Base-by-base conservation (phyloP, 805 yeast species). In the Alloascoidea africana region DNA sequence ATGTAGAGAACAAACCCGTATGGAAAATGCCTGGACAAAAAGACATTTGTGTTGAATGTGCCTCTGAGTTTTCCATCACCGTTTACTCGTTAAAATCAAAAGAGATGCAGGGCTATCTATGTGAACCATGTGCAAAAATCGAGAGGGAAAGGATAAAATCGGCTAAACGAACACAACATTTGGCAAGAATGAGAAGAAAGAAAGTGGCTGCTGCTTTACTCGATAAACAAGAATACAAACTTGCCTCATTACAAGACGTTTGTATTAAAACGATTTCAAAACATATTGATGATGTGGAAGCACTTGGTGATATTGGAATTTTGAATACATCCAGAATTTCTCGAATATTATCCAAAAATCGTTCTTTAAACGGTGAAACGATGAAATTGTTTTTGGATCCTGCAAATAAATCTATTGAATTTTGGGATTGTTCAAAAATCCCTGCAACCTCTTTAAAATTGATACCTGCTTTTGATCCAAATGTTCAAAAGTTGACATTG, bases 381-480 rank as follows among this genome's bases (percentile, higher is more conserved):
- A 54, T 87, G 52, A 60, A 75, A 35, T 61, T 91, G 36, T 89
- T 91, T 50, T 58, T 91, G 38, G 73, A 74, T 35, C 68, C 84
- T 0, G 63, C 67, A 13, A 52, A 74, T 36, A 68, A 57, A 39
- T 53, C 58, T 3, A 57, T 91, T 18, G 81, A 81, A 43, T 74
- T 91, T 44, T 84, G 94, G 86, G 99, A 91, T 57, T 91, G 99
- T 54, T 85, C 96, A 0, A 75, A 73, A 36, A 64, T 91, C 14
- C 70, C 73, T 16, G 65, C 68, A 32, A 78, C 70, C 42, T 70
- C 91, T 0, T 66, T 77, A 42, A 68, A 70, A 46, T 65, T 73
- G 44, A 72, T 91, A 30, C 86, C 87, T 0, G 65, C 93, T 0
- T 79, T 60, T 52, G 83, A 95, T 46, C 95, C 96, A 0, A 64